Base-by-base conservation (phyloP, 2,329 filamentous ascomycete species). In the Ambrosiella xylebori region DNA sequence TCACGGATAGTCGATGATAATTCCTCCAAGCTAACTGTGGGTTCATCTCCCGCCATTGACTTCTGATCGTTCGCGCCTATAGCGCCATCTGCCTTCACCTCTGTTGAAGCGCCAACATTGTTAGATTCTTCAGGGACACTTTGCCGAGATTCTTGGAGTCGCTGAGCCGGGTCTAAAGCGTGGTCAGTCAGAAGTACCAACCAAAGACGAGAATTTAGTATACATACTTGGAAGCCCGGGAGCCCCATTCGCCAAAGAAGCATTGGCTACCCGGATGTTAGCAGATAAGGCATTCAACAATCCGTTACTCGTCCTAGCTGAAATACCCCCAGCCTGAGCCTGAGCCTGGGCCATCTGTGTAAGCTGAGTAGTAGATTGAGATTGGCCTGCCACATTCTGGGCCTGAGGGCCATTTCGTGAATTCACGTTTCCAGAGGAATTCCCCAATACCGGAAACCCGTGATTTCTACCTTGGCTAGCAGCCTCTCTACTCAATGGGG, bases 271-370 rank as follows among this genome's bases (percentile, higher is more conserved):
- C 19, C 47, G 38, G 12, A 27, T 38, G 17, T 76, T 82, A 4
- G 78, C 79, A 49, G 80, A 81, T n/a, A 84, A 68, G 2, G 80
- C 81, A 64, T 81, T 84, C 51, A 84, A 68, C 44, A 84, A 70
- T 7, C 80, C 80, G 64, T 84, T 84, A 11, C 76, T 79, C 17
- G 67, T 66, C 58, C 78, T 71, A 59, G 27, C 27, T 2, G 27
- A 27, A 27, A 27, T 27, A 27, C 27, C 27, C 27, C 27, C 27
- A 27, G n/a, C 44, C 44, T 47, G 44, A 2, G 44, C n/a, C 44
- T 47, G 44, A 47, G 44, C n/a, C 44, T 47, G 44, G 19, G 44
- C 47, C 12, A 36, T 19, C 35, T 51, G 47, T 11, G 17, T 17
- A 51, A 51, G 27, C 9, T 51, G 47, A 36, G 47, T 5, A 12